Evolutionary conservation across 345 rosid genomes (phyloP), one percentile per base, ranked within the genome.

Genomic region (Boechera divaricarpa): DNA sequence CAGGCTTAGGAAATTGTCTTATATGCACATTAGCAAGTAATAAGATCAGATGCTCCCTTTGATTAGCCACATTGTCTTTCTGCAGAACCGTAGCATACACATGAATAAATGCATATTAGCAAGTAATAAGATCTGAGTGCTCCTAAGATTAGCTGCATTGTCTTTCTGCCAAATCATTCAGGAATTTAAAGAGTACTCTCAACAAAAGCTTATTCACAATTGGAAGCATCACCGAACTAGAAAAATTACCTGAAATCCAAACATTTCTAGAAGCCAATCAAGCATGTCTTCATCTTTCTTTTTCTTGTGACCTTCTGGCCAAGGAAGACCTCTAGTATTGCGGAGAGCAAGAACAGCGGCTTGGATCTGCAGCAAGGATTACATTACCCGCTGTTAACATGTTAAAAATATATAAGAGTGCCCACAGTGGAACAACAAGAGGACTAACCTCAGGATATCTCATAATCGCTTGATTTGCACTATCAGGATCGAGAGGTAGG

Each of bases 391-490:
- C 32, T 52, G 67, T 44, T 10, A 53, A 18, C 48, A 64, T 13
- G 38, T 36, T 52, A 56, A 65, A 59, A 29, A 36, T 15, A 45
- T 78, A 74, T 10, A 66, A 51, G 26, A 59, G 16, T 28, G 13
- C 47, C 54, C 51, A 47, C 29, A 55, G 49, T 49, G 18, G 9
- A 51, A 18, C 13, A 56, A 24, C 15, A 33, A 69, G 56, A 51
- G 28, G 67, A 79, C 80, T 39, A 33, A 87, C 99, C 95, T 96
- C 99, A 54, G 98, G 96, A 83, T 86, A 96, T 88, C 80, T 85
- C 99, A 93, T 96, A 73, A 96, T 96, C 24, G 99, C 95, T 84
- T 91, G 98, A 80, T 87, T 90, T 47, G 97, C 95, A 87, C 99
- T 96, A 69, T 93, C 99, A 75, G 99, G 98, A 79, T 96, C 99